These are phyloP conservation scores for Phyllosticta paracitricarpa DNA, from an alignment of 2,329 filamentous ascomycete species.

Conservation along the genomic window DNA sequence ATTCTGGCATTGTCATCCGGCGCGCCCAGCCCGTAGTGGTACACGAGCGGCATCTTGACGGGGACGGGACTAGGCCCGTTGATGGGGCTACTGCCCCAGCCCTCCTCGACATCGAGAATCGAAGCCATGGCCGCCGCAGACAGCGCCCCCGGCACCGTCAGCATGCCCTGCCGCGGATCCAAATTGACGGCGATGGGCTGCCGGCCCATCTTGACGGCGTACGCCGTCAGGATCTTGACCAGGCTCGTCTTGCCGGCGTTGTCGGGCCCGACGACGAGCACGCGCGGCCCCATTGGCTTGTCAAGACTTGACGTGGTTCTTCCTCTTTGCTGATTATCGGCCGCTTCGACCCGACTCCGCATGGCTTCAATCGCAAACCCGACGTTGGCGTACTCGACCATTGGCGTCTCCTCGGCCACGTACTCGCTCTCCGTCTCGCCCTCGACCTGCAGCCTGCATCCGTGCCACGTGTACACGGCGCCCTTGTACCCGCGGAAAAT, in stretches of 20 bases:
- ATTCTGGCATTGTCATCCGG: slow-evolving; percentile 62
- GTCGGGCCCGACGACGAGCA: slow-evolving; percentile 71
- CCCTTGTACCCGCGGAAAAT: slow-evolving; percentile 73
- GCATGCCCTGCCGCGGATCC: slow-evolving; percentile 60
- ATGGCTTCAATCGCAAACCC: slow-evolving; percentile 76
- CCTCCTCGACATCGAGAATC: slow-evolving; percentile 77
- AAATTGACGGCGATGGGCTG: slow-evolving; percentile 78
- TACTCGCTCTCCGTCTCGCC: slow-evolving; percentile 61
- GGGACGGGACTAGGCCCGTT: slow-evolving; percentile 81
- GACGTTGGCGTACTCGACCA: slow-evolving; percentile 71
- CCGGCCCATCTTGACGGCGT: slow-evolving; percentile 62
- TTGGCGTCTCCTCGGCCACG: slow-evolving; percentile 64
- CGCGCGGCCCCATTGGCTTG: slow-evolving; percentile 56
- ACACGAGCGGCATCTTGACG: slow-evolving; percentile 84
- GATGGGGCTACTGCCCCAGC: slow-evolving; percentile 83
- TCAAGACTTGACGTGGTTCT: slow-evolving; percentile 14
- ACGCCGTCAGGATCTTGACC: slow-evolving; percentile 65
- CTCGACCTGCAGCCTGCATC: slow-evolving; percentile 73
- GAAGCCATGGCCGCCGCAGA: slow-evolving; percentile 81
- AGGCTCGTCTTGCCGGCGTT: slow-evolving; percentile 77
- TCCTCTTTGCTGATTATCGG: background rate
- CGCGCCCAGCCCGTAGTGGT: slow-evolving; percentile 69
- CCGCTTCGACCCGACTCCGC: slow-evolving; percentile 48
- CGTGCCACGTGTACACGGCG: slow-evolving; percentile 86
- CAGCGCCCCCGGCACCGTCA: slow-evolving; percentile 58